phyloP scores from a whole-genome alignment of 1,139 yeast genomes.

The Taiozyma sp. region DNA sequence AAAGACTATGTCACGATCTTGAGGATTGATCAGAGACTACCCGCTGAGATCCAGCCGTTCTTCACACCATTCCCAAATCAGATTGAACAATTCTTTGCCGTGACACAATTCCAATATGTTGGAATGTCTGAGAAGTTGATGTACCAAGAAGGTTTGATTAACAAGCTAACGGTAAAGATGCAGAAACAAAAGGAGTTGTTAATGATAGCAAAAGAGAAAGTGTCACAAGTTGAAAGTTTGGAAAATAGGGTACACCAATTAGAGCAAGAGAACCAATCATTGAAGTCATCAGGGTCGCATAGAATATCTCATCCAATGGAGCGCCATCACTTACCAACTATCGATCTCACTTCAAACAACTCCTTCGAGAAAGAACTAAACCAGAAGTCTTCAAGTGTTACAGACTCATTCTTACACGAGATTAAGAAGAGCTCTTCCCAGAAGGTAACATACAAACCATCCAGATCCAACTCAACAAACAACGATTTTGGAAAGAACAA shows the following conservation, averaged over 20 bases:
- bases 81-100: conserved; percentile 19
- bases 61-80: conserved; percentile 20
- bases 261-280: conserved; percentile 10
- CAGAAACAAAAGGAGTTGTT: conserved; percentile 19
- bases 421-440: conserved; percentile 17
- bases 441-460: conserved; percentile 4
- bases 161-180: conserved; percentile 12
- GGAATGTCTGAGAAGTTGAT: conserved; percentile 15
- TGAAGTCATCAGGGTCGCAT: conserved; percentile 1
- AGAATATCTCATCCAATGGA: background rate
- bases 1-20: conserved; percentile 14
- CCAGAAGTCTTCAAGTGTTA: conserved; percentile 2
- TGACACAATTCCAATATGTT: conserved; percentile 20
- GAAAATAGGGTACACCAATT: conserved; percentile 11
- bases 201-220: conserved; percentile 18
- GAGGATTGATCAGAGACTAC: conserved; percentile 14
- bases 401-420: conserved; percentile 16
- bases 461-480: background rate
- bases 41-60: conserved; percentile 16
- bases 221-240: conserved; percentile 11
- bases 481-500: conserved; percentile 13
- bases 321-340: conserved; percentile 9
- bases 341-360: conserved; percentile 14
- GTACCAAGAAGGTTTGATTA: conserved; percentile 11
- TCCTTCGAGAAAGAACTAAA: conserved; percentile 7